Conservation (phyloP, 2,329 filamentous ascomycete species). For the Didymella segeticola region DNA sequence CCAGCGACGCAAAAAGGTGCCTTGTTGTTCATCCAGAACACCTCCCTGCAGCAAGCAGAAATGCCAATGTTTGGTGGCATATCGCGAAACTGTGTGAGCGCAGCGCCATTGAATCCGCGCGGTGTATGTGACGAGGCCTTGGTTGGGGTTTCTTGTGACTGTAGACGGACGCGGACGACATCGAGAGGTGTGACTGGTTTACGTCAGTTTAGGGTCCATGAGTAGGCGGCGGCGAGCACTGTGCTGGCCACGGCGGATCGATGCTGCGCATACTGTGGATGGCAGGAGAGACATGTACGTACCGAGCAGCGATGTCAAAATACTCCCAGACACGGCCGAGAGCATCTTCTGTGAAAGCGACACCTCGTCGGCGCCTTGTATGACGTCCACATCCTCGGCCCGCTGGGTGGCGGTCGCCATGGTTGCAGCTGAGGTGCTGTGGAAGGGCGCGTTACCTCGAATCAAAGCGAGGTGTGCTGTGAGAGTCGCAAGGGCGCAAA, state of each 20-base stretch:
- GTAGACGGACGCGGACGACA: slow-evolving; percentile 91
- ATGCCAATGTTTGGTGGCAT: slow-evolving; percentile 87
- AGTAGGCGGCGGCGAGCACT: neutral
- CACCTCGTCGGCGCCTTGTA: slow-evolving; percentile 65
- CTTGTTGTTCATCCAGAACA: slow-evolving; percentile 93
- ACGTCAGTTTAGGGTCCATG: slow-evolving; percentile 16
- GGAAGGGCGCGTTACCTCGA: slow-evolving; percentile 38
- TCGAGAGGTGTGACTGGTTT: slow-evolving; percentile 86
- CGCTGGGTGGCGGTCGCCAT: slow-evolving; percentile 41
- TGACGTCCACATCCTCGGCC: slow-evolving; percentile 53
- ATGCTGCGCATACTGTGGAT: neutral
- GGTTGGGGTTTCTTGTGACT: slow-evolving; percentile 74
- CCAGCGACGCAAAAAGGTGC: slow-evolving; percentile 80
- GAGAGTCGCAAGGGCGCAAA: slow-evolving; percentile 29
- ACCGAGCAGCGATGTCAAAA: slow-evolving; percentile 90
- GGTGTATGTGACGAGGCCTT: slow-evolving; percentile 60
- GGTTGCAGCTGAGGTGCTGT: slow-evolving; percentile 10
- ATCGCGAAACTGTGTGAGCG: slow-evolving; percentile 62
- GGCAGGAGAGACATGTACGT: slow-evolving; percentile 40
- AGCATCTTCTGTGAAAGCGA: slow-evolving; percentile 91
- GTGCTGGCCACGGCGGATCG: slow-evolving; percentile 4
- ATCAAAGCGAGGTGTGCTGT: slow-evolving; percentile 32
- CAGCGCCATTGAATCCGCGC: slow-evolving; percentile 35
- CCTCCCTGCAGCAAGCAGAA: slow-evolving; percentile 92
- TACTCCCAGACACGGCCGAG: slow-evolving; percentile 87